Base-by-base conservation (phyloP, 768 basidiomycete genomes). In the Collybia sp. region DNA sequence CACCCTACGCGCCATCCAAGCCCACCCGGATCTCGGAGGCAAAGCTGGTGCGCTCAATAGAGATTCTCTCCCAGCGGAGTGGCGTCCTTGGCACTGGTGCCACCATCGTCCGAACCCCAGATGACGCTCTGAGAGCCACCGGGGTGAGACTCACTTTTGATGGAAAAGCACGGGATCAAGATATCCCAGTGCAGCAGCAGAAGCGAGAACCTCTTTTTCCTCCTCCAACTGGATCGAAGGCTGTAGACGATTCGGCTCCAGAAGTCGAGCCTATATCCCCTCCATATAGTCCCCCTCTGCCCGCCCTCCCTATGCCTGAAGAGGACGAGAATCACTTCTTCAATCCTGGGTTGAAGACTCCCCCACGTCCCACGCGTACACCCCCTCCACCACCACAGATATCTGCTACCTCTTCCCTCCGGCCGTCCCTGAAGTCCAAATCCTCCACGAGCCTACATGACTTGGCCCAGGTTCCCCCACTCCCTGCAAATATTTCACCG, bases 91-190 rank as follows among this genome's bases (percentile, higher is more conserved):
- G 85, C n/a, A 59, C 76, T 15, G 87, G 88, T 34, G 88, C 88
- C 12, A 83, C 73, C 1, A 69, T 92, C 25, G 88, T 91, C 32
- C 72, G 82, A 46, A 91, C 89, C 0, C 89, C 89, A 6, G 81
- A 85, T 52, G 89, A 92, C 45, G 88, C 88, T 16, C 68, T 92
- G 25, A 68, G 70, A 39, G 74, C 73, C 40, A 73, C 75, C 0
- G 63, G 69, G 15, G 69, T 77, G 2, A 61, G 73, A 37, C 61
- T 73, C n/a, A 68, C 64, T 6, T 66, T 59, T 35, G 62, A 64
- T 18, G 59, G 51, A 18, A 54, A 53, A 30, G 41, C 51, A 13
- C 48, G 38, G 30, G 53, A 58, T 32, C 36, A 42, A 19, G 35
- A 37, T 31, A 43, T 25, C 33, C 6, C 13, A 42, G 45, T 12